A percentile compares a stretch with the other conserved stretches of the same genome.
These are phyloP conservation scores for Termitomyces sp. DNA, from an alignment of 1,284 basidiomycete genomes.

Conservation along the genomic window DNA sequence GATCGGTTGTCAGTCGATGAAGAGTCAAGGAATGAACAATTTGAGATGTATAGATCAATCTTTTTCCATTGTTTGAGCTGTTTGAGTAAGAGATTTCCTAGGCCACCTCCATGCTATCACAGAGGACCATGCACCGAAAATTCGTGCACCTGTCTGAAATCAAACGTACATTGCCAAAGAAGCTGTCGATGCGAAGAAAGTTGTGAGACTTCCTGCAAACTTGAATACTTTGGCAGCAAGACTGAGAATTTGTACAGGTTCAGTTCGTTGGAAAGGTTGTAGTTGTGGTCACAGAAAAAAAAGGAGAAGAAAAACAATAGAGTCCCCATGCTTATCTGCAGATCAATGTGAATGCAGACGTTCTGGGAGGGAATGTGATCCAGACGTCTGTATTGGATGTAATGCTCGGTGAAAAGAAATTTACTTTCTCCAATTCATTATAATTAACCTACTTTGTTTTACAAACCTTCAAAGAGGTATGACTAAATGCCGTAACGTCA, in stretches of 20 bases:
- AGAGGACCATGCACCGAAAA: conserved; percentile 31
- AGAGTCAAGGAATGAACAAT: neutral
- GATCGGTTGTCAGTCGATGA: neutral
- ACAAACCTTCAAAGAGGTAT: conserved; percentile 11
- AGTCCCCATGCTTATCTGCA: conserved; percentile 15
- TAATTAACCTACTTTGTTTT: neutral
- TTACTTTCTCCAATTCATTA: neutral
- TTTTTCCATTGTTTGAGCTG: neutral
- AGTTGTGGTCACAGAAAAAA: conserved; percentile 22
- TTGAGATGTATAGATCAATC: neutral
- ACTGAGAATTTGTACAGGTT: conserved; percentile 21
- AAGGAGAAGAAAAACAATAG: neutral
- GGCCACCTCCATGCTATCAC: conserved; percentile 31
- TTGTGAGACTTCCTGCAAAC: conserved; percentile 23
- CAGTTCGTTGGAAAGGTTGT: conserved; percentile 38
- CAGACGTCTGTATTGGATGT: conserved; percentile 38
- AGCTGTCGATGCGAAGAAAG: conserved; percentile 26
- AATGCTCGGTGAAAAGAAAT: conserved; percentile 24
- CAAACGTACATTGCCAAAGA: conserved; percentile 27
- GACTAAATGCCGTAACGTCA: conserved; percentile 30
- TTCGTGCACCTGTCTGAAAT: conserved; percentile 30
- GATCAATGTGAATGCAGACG: conserved; percentile 31
- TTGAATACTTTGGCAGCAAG: neutral
- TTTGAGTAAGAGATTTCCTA: neutral
- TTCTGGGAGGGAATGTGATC: conserved; percentile 44